Base-by-base conservation (phyloP, 306 rosid species). In the Gynostemma pentaphyllum region DNA sequence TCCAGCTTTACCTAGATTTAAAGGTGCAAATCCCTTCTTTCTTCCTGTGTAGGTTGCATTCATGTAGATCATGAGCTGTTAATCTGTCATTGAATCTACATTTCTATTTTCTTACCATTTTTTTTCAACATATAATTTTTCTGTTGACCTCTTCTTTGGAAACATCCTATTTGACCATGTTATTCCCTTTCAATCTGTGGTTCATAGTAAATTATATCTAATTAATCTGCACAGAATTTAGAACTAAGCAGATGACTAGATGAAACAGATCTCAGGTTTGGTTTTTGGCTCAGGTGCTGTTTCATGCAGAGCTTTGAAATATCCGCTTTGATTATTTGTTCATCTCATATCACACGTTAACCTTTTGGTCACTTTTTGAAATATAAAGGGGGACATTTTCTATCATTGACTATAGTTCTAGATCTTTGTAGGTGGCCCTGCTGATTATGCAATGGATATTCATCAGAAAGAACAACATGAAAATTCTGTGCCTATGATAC, bases 401-500 rank as follows among this genome's bases (percentile, higher is more conserved):
- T 30, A 66, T 66, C 46, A 47, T 70, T 85, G 72, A 79, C 68
- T 65, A 36, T 68, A 30, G 61, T 67, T 45, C 53, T 71, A 71
- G 76, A 69, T 80, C 68, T 44, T 74, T 64, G 63, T 83, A 86
- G 97, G 97, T 76, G 95, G 83, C 71, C 81, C 72, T 78, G 77
- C 88, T 67, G 99, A 88, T 75, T 88, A 73, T 81, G 68, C 78
- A 1, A 82, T 94, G 88, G 94, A 94, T 72, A 86, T 94, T 88
- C 95, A 91, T 80, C 98, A 88, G 82, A 94, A 86, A 79, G 99
- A 94, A 34, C 98, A 92, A 73, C 99, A 86, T 60, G 99, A 94
- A 70, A 94, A 78, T 71, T 57, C 94, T 9, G 71, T 82, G 75
- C 77, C 97, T 12, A 86, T 94, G 90, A 84, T 94, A 94, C 99